Evolutionary conservation across 2,329 filamentous ascomycete species (phyloP), one percentile per base, ranked within the genome.

Genomic region (Calonectria pseudoreteaudii): DNA sequence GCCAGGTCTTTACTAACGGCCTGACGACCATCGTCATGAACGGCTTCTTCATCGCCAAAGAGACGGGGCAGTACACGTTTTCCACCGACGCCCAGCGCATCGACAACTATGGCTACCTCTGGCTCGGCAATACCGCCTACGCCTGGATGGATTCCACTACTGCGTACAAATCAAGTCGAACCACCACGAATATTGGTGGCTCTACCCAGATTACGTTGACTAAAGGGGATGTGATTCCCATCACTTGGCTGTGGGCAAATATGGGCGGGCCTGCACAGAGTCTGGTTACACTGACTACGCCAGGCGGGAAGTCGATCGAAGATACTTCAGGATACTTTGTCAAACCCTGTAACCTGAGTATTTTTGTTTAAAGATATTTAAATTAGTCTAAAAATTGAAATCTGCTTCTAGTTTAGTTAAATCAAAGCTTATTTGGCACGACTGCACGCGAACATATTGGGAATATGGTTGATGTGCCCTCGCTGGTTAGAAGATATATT

Each of bases 221-320:
- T 14, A 41, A 69, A 14, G 67, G 67, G 26, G 67, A 64, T 64
- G 67, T 41, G 6, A 38, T 69, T 18, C 67, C 67, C 11, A 14
- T 69, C 4, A 69, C 67, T 11, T 69, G 53, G 53, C 30, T 69
- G 41, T 64, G 67, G 67, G 56, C 67, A 11, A 69, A 62, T n/a
- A 41, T 20, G 3, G 67, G 53, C 23, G 53, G 53, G 30, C 28
- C 49, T 20, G 38, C n/a, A 14, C 53, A 26, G n/a, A 69, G 67
- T n/a, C 31, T 52, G 4, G 30, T 69, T 26, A 18, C 44, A 20
- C 8, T 68, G 1, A 41, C 16, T 1, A 58, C 36, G 1, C 66
- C 66, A 31, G 20, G 50, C 11, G 66, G 66, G 9, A 20, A 34
- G 50, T 47, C 11, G 3, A 10, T 44, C 26, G 18, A 34, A 0